Percentiles rank a stretch among this genome's conserved stretches.
These are phyloP conservation scores for Trichoderma gamsii DNA, from an alignment of 495 filamentous ascomycete species.

Conservation along the genomic window DNA sequence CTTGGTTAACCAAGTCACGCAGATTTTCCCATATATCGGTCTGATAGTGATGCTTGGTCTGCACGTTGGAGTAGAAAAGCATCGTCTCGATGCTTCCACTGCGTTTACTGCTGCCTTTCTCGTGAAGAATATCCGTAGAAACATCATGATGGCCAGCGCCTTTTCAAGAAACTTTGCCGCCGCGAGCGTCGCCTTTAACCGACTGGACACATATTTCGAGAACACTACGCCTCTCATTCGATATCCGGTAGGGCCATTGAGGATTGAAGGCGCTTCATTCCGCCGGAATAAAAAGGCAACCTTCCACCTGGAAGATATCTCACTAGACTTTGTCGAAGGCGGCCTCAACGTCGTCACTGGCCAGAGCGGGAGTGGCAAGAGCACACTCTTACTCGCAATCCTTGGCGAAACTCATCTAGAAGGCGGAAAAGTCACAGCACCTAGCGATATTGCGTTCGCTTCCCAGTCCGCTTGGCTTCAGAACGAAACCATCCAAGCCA, in stretches of 20 bases:
- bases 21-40: conserved; percentile 36
- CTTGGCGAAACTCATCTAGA: conserved; percentile 53
- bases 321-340: conserved; percentile 44
- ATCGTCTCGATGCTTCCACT: conserved; percentile 39
- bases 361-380: conserved; percentile 58
- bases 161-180: conserved; percentile 35
- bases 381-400: conserved; percentile 54
- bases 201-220: conserved; percentile 42
- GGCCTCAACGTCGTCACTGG: conserved; percentile 49
- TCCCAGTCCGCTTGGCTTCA: conserved; percentile 53
- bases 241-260: conserved; percentile 39
- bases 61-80: conserved; percentile 36
- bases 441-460: conserved; percentile 47
- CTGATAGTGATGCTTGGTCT: conserved; percentile 41
- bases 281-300: conserved; percentile 39
- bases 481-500: conserved; percentile 49
- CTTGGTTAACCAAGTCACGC: conserved; percentile 27
- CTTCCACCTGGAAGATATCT: conserved; percentile 42
- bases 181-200: conserved; percentile 39
- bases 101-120: conserved; percentile 45
- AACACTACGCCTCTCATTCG: conserved; percentile 34
- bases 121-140: conserved; percentile 37
- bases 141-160: conserved; percentile 36
- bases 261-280: conserved; percentile 36
- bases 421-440: conserved; percentile 38